Conservation (phyloP, 2,329 filamentous ascomycete species). For the Cercospora sp. region DNA sequence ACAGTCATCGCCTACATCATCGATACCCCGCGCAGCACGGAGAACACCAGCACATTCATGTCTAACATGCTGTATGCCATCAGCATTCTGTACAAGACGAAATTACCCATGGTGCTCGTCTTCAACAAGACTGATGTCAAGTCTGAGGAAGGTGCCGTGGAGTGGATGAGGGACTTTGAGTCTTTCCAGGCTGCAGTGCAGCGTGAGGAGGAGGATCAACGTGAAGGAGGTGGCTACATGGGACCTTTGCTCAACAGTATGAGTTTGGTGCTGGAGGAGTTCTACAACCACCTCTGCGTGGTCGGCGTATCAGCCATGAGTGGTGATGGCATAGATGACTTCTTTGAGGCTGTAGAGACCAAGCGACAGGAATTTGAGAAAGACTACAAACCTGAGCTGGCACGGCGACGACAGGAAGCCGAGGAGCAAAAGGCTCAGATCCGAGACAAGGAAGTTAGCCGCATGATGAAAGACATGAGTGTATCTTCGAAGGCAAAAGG, state of each 20-base stretch:
- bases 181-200: slow-evolving; percentile 85
- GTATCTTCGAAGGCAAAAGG: slow-evolving; percentile 50
- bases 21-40: slow-evolving; percentile 90
- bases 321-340: slow-evolving; percentile 86
- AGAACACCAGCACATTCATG: slow-evolving; percentile 97
- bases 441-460: slow-evolving; percentile 79
- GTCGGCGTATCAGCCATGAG: slow-evolving; percentile 93
- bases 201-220: slow-evolving; percentile 75
- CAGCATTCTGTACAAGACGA: slow-evolving; percentile 98
- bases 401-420: slow-evolving; percentile 71
- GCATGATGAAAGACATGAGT: slow-evolving; percentile 92
- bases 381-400: slow-evolving; percentile 90
- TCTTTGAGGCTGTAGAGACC: slow-evolving; percentile 83
- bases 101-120: slow-evolving; percentile 95
- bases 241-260: slow-evolving; percentile 92
- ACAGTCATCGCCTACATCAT: slow-evolving; percentile 98
- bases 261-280: slow-evolving; percentile 96
- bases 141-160: slow-evolving; percentile 83
- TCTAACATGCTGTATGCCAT: slow-evolving; percentile 99
- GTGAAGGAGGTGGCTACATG: slow-evolving; percentile 88
- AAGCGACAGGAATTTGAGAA: slow-evolving; percentile 86
- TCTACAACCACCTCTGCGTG: slow-evolving; percentile 90
- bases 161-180: slow-evolving; percentile 99
- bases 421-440: slow-evolving; percentile 71
- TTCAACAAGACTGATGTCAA: slow-evolving; percentile 99